Base-by-base conservation (phyloP, 345 rosid genomes). In the Fremontodendron californicum region DNA sequence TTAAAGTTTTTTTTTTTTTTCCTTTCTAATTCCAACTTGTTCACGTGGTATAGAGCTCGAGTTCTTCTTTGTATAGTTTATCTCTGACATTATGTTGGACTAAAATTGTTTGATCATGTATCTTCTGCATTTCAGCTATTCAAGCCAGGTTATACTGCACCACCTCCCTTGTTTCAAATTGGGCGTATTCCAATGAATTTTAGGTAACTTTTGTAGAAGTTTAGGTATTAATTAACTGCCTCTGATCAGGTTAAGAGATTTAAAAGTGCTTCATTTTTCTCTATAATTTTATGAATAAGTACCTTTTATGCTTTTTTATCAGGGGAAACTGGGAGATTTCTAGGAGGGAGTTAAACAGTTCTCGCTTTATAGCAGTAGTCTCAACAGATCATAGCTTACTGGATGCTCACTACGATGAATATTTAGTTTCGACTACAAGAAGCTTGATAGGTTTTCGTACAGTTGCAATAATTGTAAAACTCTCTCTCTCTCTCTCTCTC, bases 101-200 rank as follows among this genome's bases (percentile, higher is more conserved):
- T 45, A 7, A 73, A 40, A 13, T 55, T 66, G 78, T 54, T 11
- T 49, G 74, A 79, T 57, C 39, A 25, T 61, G 18, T 60, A 55
- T 67, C 73, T 49, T 42, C 67, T 65, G 51, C 61, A 45, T 83
- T 84, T 81, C 92, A 94, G 97, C 92, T 81, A 75, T 94, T 88
- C 78, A 87, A 83, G 87, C 97, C 97, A 45, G 97, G 88, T 33
- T 94, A 94, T 78, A 93, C 97, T 10, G 93, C 97, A 3, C 97
- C 97, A 1, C 85, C 97, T 11, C 96, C 97, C 1, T 75, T 89
- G 83, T 85, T 91, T 79, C 97, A 88, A 60, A 74, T 92, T 49
- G 90, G 92, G 55, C 89, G 85, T 37, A 84, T 93, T 82, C 98
- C 98, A 60, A 75, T 91, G 84, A 88, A 84, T 85, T 88, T 92